A percentile compares a stretch with the other conserved stretches of the same genome.
phyloP scores from a whole-genome alignment of 2,329 filamentous ascomycete species.

The Ascochyta lentis region DNA sequence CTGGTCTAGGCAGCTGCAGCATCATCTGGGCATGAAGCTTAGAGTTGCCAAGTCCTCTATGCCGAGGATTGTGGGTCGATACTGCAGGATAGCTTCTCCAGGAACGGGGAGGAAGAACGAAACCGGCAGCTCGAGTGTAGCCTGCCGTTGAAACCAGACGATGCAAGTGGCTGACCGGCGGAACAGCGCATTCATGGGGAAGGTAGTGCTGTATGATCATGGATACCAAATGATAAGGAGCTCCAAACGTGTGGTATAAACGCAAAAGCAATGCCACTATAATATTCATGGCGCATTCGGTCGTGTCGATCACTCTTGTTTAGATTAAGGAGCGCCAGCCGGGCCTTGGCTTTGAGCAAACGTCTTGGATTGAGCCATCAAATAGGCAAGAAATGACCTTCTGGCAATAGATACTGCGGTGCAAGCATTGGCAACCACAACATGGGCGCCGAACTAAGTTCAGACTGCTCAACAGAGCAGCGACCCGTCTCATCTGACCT shows the following conservation, averaged over 20 bases:
- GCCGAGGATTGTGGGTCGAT: constrained; percentile 25
- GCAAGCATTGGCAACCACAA: neutral
- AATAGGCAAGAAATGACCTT: neutral
- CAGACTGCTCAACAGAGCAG: neutral
- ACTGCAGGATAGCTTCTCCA: constrained; percentile 14
- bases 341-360: constrained; percentile 24
- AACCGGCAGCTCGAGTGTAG: constrained; percentile 20
- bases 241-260: constrained; percentile 14
- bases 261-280: constrained; percentile 21
- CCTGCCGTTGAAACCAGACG: constrained; percentile 4
- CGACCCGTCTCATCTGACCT: neutral
- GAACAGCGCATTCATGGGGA: constrained; percentile 20
- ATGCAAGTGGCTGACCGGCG: constrained; percentile 4
- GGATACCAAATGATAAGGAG: constrained; percentile 31
- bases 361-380: neutral
- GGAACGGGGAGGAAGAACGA: constrained; percentile 13
- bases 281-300: constrained; percentile 26
- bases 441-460: neutral
- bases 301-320: constrained; percentile 28
- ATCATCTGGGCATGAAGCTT: constrained; percentile 28
- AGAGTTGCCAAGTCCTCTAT: constrained; percentile 27
- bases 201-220: constrained; percentile 17
- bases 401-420: neutral
- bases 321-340: constrained; percentile 33
- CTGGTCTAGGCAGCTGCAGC: constrained; percentile 32